phyloP scores from a whole-genome alignment of 192 early-diverging fungal genomes.

The Gamsiella multidivaricata region DNA sequence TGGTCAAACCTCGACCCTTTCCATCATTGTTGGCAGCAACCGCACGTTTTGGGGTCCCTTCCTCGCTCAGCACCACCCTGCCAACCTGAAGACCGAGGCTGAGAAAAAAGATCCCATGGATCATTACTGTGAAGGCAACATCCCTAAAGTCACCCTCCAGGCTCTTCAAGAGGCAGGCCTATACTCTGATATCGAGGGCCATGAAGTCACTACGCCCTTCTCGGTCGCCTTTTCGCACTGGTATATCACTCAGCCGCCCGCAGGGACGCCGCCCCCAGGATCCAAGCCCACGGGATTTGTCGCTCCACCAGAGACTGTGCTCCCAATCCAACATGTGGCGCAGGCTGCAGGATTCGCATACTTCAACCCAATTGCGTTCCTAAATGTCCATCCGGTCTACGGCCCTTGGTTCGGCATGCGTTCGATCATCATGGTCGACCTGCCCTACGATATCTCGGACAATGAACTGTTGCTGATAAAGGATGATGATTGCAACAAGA shows the following conservation, averaged over 20 bases:
- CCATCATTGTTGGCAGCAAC: conserved; percentile 42
- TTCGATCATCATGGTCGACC: conserved; percentile 38
- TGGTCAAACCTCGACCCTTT: conserved; percentile 46
- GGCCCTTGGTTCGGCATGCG: conserved; percentile 54
- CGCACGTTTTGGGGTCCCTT: conserved; percentile 45
- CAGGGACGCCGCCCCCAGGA: conserved; percentile 41
- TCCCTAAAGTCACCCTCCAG: conserved; percentile 36
- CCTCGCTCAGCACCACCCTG: conserved; percentile 40
- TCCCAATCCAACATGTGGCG: conserved; percentile 46
- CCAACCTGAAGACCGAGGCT: conserved; percentile 22
- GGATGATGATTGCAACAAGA: conserved; percentile 5
- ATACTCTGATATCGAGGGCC: conserved; percentile 26
- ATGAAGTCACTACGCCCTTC: conserved; percentile 26
- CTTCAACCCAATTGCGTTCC: conserved; percentile 39
- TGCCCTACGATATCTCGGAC: conserved; percentile 45
- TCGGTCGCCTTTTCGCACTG: conserved; percentile 51
- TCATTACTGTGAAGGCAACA: conserved; percentile 47
- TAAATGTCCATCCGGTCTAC: conserved; percentile 50
- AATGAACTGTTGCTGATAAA: conserved; percentile 34
- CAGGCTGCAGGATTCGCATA: conserved; percentile 50
- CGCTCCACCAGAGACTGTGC: conserved; percentile 17
- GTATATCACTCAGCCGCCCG: conserved; percentile 34
- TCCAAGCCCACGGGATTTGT: conserved; percentile 49
- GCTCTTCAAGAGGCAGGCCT: conserved; percentile 39
- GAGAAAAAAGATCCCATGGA: conserved; percentile 51